These are phyloP conservation scores for Amphicarpaea edgeworthii DNA, from an alignment of 306 rosid genomes.

Conservation along the genomic window DNA sequence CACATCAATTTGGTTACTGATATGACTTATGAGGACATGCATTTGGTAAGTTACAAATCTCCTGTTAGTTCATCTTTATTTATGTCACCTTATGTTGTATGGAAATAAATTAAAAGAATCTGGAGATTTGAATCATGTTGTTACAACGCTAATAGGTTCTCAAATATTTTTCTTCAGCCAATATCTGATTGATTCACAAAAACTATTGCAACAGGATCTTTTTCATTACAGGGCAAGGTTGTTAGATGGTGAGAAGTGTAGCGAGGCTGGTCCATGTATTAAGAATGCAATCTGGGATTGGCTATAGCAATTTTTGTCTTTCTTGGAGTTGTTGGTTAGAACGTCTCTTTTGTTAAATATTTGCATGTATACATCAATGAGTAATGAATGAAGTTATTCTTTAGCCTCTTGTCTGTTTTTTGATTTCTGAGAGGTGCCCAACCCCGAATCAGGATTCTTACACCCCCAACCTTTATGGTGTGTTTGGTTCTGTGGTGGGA, in stretches of 20 bases:
- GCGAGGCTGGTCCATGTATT: not conserved
- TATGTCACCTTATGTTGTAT: not conserved
- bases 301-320: not conserved
- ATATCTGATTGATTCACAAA: constrained; percentile 5
- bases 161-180: not conserved
- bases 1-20: constrained; percentile 13
- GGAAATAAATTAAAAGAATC: not conserved
- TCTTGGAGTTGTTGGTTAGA: not conserved
- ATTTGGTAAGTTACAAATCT: not conserved
- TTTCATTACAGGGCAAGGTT: not conserved
- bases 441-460: not conserved
- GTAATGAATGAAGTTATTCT: not conserved
- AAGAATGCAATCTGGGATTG: not conserved
- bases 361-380: not conserved
- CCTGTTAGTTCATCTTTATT: not conserved
- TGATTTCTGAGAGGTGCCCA: not conserved
- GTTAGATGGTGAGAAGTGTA: not conserved
- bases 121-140: not conserved
- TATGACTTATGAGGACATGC: no score
- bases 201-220: not conserved
- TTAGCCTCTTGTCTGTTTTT: not conserved
- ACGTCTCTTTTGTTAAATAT: not conserved
- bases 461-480: not conserved
- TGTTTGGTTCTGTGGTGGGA: not conserved
- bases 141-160: not conserved